Evolutionary conservation across 768 basidiomycete species (phyloP).

Genomic region (Lentinula lateritia): DNA sequence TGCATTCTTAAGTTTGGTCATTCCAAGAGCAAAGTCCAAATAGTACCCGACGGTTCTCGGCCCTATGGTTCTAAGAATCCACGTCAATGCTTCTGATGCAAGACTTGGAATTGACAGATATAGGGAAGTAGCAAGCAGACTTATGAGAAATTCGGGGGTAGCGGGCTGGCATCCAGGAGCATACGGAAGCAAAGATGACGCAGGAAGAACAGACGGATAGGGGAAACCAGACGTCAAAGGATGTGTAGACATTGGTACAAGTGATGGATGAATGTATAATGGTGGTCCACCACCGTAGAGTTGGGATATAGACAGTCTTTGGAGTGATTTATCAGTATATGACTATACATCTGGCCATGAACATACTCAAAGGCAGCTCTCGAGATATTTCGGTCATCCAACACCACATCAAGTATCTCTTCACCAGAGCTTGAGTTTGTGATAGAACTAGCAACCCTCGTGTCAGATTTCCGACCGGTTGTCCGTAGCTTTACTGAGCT

Average conservation of each 20-base stretch:
- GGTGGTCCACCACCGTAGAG: constrained; percentile 84
- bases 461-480: neutral
- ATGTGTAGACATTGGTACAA: constrained; percentile 58
- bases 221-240: constrained; percentile 73
- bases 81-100: constrained; percentile 67
- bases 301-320: constrained; percentile 77
- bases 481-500: constrained; percentile 25
- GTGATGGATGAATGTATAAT: constrained; percentile 57
- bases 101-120: constrained; percentile 81
- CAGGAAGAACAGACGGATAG: constrained; percentile 16
- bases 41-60: constrained; percentile 75
- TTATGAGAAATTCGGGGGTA: constrained; percentile 76
- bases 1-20: constrained; percentile 34
- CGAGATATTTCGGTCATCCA: constrained; percentile 87
- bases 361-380: constrained; percentile 89
- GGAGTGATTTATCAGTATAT: neutral
- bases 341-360: neutral
- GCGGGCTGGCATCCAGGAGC: constrained; percentile 65
- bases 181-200: constrained; percentile 16
- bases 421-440: constrained; percentile 16
- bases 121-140: constrained; percentile 80
- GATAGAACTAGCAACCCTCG: constrained; percentile 9
- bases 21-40: constrained; percentile 78
- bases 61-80: constrained; percentile 69
- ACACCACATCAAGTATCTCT: constrained; percentile 62